Base-by-base conservation (phyloP, 148 eudicot genomes). In the Camellia japonica region DNA sequence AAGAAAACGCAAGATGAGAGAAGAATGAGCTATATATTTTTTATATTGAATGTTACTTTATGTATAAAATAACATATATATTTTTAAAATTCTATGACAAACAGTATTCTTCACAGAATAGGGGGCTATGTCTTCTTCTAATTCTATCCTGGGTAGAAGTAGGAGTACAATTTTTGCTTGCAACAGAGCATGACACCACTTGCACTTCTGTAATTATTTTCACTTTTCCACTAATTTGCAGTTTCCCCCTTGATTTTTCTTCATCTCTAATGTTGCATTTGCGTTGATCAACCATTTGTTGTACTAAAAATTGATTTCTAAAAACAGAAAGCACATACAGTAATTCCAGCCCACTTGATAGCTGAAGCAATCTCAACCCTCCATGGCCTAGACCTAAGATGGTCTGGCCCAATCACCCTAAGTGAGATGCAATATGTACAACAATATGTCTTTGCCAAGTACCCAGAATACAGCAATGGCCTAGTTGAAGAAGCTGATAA, bases 381-480 rank as follows among this genome's bases (percentile, higher is more conserved):
- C 68, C 82, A 86, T 65, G 88, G 88, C 54, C 86, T 88, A 6
- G 90, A 88, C 70, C 71, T 88, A 23, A 85, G 90, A 79, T 88
- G 90, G 90, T 88, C 90, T 13, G 90, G 90, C 20, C 90, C 90
- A 8, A 88, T 88, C 55, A 88, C 90, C 2, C 88, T 85, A 44
- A 84, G 23, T 12, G 90, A 88, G 76, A 88, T 80, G 88, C 84
- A 81, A 82, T 88, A 85, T 49, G 90, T 88, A 0, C 85, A 85
- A 54, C 90, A 88, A 43, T 88, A 88, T 47, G 86, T 88, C 1
- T 82, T 88, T 49, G 90, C 90, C 23, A 88, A 88, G 80, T 88
- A 88, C 75, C 90, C 90, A 1, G 90, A 88, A 61, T 85, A 88
- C 71, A 70, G 77, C 83, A 85, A 85, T 56, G 90, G 90, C 64